Percentiles rank a stretch among this genome's conserved stretches.
Evolutionary conservation across 805 yeast genomes (phyloP).

Genomic region (Schwanniomyces sp.): DNA sequence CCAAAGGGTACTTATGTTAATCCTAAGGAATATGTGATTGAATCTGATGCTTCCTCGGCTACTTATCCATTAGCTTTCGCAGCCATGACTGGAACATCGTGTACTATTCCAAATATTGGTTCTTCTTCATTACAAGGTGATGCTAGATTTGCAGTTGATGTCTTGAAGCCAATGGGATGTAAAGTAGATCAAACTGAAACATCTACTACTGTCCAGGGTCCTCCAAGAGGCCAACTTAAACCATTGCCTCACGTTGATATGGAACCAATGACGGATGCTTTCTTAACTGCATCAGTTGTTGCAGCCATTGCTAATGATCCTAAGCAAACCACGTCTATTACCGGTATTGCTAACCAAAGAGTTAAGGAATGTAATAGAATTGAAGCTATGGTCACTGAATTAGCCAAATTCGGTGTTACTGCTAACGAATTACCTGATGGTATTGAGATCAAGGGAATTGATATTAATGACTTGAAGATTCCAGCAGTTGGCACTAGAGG

Average conservation of each 20-base stretch:
- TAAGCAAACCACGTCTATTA: conserved; percentile 64
- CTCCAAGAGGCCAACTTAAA: conserved; percentile 63
- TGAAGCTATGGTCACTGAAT: conserved; percentile 86
- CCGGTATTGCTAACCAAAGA: conserved; percentile 96
- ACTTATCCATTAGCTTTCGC: conserved; percentile 98
- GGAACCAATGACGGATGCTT: conserved; percentile 99
- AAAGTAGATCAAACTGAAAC: conserved; percentile 76
- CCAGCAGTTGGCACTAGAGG: conserved; percentile 59
- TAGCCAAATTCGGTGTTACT: conserved; percentile 85
- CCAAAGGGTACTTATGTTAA: conserved; percentile 80
- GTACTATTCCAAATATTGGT: conserved; percentile 94
- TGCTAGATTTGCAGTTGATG: conserved; percentile 93
- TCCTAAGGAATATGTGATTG: conserved; percentile 84
- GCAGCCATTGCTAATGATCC: conserved; percentile 80
- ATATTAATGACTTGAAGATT: conserved; percentile 46
- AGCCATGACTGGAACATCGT: conserved; percentile 90
- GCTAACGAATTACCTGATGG: conserved; percentile 92
- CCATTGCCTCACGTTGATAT: conserved; percentile 81
- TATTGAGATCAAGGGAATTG: conserved; percentile 76
- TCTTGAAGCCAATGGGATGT: conserved; percentile 94
- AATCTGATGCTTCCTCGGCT: conserved; percentile 97
- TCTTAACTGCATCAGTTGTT: conserved; percentile 92
- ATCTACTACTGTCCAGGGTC: conserved; percentile 92
- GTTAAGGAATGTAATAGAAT: conserved; percentile 97
- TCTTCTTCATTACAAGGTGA: conserved; percentile 92